A percentile compares a stretch with the other conserved stretches of the same genome.
These are phyloP conservation scores for Periconia macrospinosa DNA, from an alignment of 2,329 filamentous ascomycete genomes.

Conservation along the genomic window DNA sequence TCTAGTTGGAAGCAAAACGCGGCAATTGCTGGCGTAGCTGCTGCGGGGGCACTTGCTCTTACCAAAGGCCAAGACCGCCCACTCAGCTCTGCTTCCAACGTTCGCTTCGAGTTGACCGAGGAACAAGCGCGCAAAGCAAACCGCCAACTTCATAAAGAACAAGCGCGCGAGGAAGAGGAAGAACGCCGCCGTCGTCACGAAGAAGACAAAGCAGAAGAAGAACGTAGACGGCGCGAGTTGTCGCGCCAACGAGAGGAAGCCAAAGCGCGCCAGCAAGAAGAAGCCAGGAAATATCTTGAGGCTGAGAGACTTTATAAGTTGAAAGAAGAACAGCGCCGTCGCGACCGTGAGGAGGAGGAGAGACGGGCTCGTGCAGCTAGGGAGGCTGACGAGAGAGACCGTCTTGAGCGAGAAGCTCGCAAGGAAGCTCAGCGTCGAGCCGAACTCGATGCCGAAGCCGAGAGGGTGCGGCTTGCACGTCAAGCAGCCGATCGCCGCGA, in stretches of 20 bases:
- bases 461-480: constrained; percentile 34
- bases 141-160: constrained; percentile 38
- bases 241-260: constrained; percentile 32
- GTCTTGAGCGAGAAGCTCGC: constrained; percentile 18
- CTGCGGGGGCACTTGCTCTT: constrained; percentile 43
- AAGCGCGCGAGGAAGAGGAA: constrained; percentile 31
- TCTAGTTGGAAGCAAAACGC: constrained; percentile 46
- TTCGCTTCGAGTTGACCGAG: constrained; percentile 61
- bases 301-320: constrained; percentile 30
- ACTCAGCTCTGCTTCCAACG: constrained; percentile 46
- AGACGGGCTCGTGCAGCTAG: constrained; percentile 24
- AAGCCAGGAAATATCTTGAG: constrained; percentile 29
- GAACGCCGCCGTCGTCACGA: constrained; percentile 24
- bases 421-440: constrained; percentile 21
- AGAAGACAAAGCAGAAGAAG: constrained; percentile 27
- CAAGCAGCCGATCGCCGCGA: constrained; percentile 19
- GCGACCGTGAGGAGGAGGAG: constrained; percentile 28
- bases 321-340: constrained; percentile 25
- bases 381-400: constrained; percentile 19
- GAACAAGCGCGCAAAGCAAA: constrained; percentile 57
- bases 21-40: constrained; percentile 47
- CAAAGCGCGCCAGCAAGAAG: constrained; percentile 29
- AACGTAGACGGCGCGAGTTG: constrained; percentile 25
- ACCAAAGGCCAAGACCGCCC: constrained; percentile 30
- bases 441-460: constrained; percentile 31